Evolutionary conservation across 2,329 filamentous ascomycete genomes (phyloP).

Genomic region (Fonsecaea nubica): DNA sequence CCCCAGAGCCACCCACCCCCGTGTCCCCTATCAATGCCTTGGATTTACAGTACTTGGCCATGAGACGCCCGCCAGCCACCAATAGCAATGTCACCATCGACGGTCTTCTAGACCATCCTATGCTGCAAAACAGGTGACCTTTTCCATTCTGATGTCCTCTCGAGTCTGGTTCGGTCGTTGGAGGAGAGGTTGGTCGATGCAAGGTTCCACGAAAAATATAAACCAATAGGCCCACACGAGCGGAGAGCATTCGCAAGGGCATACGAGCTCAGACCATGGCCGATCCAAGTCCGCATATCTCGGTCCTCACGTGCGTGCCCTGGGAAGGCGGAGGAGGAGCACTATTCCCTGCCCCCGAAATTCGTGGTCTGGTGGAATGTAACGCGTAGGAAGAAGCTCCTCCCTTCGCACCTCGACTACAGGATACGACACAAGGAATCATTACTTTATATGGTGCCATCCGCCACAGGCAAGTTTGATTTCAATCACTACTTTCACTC

Average conservation of each 20-base stretch:
- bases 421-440: conserved; percentile 3
- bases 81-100: conserved; percentile 21
- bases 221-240: background rate
- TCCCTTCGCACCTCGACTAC: background rate
- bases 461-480: conserved; percentile 13
- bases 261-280: conserved; percentile 9
- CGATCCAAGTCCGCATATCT: background rate
- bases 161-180: background rate
- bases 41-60: conserved; percentile 27
- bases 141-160: background rate
- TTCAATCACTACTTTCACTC: conserved; percentile 17
- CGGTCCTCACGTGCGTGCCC: background rate
- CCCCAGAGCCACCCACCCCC: conserved; percentile 26
- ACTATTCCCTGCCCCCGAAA: background rate
- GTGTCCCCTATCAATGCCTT: conserved; percentile 29
- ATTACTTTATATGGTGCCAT: conserved; percentile 2
- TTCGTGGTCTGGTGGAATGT: conserved; percentile 9
- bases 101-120: conserved; percentile 21
- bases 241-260: background rate
- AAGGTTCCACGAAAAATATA: background rate
- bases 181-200: background rate
- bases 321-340: background rate
- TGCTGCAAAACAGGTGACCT: conserved; percentile 22
- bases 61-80: conserved; percentile 10
- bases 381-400: background rate